Evolutionary conservation across 2,329 filamentous ascomycete genomes (phyloP).

Genomic region (Hymenoscyphus salicellus): DNA sequence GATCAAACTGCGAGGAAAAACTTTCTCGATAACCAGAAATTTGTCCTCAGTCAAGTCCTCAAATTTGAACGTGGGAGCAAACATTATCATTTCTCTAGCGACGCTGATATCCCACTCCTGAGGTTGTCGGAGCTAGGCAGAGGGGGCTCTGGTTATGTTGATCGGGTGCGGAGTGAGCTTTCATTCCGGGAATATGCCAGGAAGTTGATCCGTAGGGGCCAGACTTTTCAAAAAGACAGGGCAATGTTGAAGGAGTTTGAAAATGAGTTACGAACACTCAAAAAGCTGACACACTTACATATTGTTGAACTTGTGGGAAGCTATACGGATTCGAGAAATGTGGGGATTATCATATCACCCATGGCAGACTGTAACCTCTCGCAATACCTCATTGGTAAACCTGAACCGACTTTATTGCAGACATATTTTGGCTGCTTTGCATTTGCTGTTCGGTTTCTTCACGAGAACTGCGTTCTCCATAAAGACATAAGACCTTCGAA

Average conservation of each 20-base stretch:
- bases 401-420: conserved; percentile 17
- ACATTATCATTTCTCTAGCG: conserved; percentile 31
- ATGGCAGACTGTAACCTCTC: conserved; percentile 27
- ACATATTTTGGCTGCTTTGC: conserved; percentile 32
- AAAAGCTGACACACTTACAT: conserved; percentile 24
- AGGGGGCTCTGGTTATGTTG: too few species aligned
- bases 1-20: conserved; percentile 15
- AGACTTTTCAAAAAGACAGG: conserved; percentile 10
- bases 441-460: conserved; percentile 17
- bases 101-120: conserved; percentile 1
- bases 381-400: conserved; percentile 6
- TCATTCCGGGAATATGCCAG: conserved; percentile 13
- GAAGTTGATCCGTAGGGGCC: conserved; percentile 18
- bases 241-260: conserved; percentile 14
- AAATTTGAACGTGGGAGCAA: conserved; percentile 30
- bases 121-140: too few species aligned
- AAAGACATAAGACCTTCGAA: conserved; percentile 18
- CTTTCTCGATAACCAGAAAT: conserved; percentile 27
- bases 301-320: conserved; percentile 23
- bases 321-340: conserved; percentile 25
- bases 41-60: conserved; percentile 31
- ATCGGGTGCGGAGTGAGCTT: conserved; percentile 14
- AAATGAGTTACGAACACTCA: conserved; percentile 27
- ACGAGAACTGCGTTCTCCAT: conserved; percentile 10
- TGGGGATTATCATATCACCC: conserved; percentile 28